phyloP scores from a whole-genome alignment of 106 monocot species.

The Iris macrosiphon region DNA sequence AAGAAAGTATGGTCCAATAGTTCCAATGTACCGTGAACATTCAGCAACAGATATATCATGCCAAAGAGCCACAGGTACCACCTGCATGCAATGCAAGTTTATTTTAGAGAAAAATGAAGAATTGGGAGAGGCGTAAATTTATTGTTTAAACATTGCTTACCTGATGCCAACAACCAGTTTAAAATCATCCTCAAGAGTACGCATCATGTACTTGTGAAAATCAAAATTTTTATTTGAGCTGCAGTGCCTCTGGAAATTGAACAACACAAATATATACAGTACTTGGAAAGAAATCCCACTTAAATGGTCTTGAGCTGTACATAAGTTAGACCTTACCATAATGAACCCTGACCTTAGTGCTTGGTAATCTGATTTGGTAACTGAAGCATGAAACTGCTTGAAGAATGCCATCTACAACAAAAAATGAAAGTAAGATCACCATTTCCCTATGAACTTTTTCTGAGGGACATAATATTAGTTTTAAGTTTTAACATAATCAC shows the following conservation, averaged over 20 bases:
- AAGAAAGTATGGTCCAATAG: too few relatives aligned
- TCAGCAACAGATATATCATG: constrained; percentile 51
- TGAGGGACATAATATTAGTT: too few relatives aligned
- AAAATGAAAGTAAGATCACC: not conserved
- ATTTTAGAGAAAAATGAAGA: not conserved
- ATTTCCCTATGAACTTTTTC: too few relatives aligned
- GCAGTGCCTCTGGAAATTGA: constrained; percentile 52
- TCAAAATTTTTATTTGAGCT: constrained; percentile 27
- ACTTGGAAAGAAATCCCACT: not conserved
- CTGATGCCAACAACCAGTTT: constrained; percentile 56
- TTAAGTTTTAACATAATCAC: too few relatives aligned
- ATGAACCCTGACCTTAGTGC: constrained; percentile 68
- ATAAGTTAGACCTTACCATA: constrained; percentile 35
- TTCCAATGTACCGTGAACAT: constrained; percentile 42
- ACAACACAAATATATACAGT: too few relatives aligned
- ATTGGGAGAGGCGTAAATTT: not conserved
- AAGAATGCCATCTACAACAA: constrained; percentile 65
- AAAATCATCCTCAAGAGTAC: constrained; percentile 56
- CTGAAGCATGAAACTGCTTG: constrained; percentile 85
- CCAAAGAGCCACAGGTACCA: constrained; percentile 80
- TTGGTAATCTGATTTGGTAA: constrained; percentile 68
- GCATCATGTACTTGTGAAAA: constrained; percentile 64
- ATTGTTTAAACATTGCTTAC: constrained; percentile 6
- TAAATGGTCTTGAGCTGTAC: not conserved
- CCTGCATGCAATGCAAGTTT: constrained; percentile 24